These are phyloP conservation scores for Melampsora occidentalis DNA, from an alignment of 1,284 basidiomycete species.

Conservation along the genomic window DNA sequence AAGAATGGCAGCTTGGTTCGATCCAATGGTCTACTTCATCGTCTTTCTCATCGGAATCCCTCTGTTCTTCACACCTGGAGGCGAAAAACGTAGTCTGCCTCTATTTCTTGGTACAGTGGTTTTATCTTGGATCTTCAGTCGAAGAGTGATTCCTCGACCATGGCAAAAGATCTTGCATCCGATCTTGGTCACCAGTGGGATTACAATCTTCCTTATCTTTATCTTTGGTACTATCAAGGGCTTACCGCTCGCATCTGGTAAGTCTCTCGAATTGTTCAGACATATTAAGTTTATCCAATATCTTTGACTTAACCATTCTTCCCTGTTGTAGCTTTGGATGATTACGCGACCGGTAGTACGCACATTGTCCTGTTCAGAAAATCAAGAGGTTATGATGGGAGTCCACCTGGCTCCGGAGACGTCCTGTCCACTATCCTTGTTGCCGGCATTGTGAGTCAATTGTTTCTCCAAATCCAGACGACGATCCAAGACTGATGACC, in stretches of 20 bases:
- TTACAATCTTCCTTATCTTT: slow-evolving; percentile 36
- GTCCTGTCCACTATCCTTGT: slow-evolving; percentile 21
- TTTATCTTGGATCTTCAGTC: slow-evolving; percentile 39
- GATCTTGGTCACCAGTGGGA: slow-evolving; percentile 41
- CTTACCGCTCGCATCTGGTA: slow-evolving; percentile 13
- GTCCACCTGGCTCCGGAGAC: slow-evolving; percentile 33
- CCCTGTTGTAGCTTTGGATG: slow-evolving; percentile 3
- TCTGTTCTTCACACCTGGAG: slow-evolving; percentile 28
- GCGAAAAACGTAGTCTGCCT: slow-evolving; percentile 26
- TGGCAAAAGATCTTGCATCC: slow-evolving; percentile 36
- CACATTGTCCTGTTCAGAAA: slow-evolving; percentile 29
- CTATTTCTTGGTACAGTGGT: slow-evolving; percentile 36
- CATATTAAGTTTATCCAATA: background rate
- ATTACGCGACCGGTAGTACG: slow-evolving; percentile 21
- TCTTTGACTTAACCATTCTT: background rate
- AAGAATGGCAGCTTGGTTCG: slow-evolving; percentile 27
- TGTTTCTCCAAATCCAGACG: background rate
- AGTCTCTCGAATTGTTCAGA: background rate
- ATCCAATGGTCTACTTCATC: slow-evolving; percentile 30
- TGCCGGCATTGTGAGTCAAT: slow-evolving; percentile 33
- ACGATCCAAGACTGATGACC: too few relatives aligned
- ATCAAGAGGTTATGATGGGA: slow-evolving; percentile 20
- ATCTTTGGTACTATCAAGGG: slow-evolving; percentile 30
- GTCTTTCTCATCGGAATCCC: slow-evolving; percentile 38
- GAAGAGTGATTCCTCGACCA: slow-evolving; percentile 2